Evolutionary conservation across 1,139 yeast genomes (phyloP), one percentile per base, ranked within the genome.

Genomic region (Meyerozyma elateridarum): DNA sequence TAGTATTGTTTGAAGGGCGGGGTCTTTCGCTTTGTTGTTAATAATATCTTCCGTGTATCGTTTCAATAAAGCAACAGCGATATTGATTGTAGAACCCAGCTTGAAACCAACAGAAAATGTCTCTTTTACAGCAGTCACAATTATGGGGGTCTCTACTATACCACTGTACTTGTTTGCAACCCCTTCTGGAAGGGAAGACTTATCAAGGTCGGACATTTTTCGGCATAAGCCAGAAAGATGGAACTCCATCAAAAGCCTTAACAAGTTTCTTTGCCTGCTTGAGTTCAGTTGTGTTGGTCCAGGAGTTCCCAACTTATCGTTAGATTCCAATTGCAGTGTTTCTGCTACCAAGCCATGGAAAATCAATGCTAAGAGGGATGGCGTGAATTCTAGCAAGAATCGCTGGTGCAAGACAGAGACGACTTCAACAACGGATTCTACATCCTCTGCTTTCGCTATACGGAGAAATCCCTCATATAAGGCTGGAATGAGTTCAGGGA

Each of bases 361-460:
- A 37, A 83, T 59, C 38, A 65, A 55, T 1, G 67, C 53, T 40
- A 81, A 51, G 35, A 85, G 48, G 15, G 51, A 54, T 1, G 77
- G 73, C 0, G 87, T 70, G 49, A 85, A 81, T 7, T 56, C 52
- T 1, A 42, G 34, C 2, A 65, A 53, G 51, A 88, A 87, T 32
- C 96, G 62, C 52, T 83, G 95, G 54, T 87, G 95, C 17, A 89
- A 58, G 0, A 79, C 80, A 27, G 89, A 76, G 0, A 82, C 68
- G 1, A 87, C 71, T 44, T 81, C 88, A 22, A 76, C 68, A 1
- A 82, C 79, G 0, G 91, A 80, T 14, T 49, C 42, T 1, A 84
- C 54, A 49, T 87, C 96, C 8, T 72, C 79, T 6, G 60, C 53
- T 38, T 78, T 78, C 11, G 65, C 59, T 17, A 76, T 70, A 41